Evolutionary conservation across 2,329 filamentous ascomycete species (phyloP), one percentile per base, ranked within the genome.

Genomic region (Ceratocystis eucalypticola): DNA sequence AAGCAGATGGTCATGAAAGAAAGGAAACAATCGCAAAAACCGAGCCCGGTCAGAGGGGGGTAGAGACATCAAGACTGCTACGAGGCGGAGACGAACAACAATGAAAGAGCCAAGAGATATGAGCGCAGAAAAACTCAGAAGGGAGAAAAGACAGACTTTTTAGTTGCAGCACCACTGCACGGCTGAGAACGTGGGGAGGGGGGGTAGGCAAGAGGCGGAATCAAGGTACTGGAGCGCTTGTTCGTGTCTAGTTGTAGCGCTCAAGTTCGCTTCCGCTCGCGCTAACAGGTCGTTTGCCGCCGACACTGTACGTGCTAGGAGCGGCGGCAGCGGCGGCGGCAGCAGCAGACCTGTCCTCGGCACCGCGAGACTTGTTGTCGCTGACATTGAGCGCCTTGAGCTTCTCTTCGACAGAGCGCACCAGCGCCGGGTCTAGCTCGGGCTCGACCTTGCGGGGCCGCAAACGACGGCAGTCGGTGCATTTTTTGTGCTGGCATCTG

Each of bases 401-500:
- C 69, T 81, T 85, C 63, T 76, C 79, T 70, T 86, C 80, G 22
- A 88, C 76, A 61, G 77, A 78, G 71, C 78, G 79, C 65, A 88
- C 71, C 5, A 88, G 74, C 10, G 83, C 82, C 0, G 84, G 83
- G 71, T 88, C 84, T 1, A 82, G 83, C 70, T 82, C 79, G 0
- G 82, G 82, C 65, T 87, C 83, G 33, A 84, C 79, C 72, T 82
- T 85, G 70, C 80, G 82, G 15, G 84, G 82, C 66, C 80, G 80
- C 68, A 80, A 78, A 62, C 87, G 79, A 17, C 79, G 79, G 71
- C 86, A 89, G 65, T 79, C 76, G 1, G 78, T 75, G 71, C 86
- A 86, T 70, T 85, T 84, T 68, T 79, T 75, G 71, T 87, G 82
- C 1, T 79, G 77, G 71, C 88, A 91, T 17, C 80, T 80, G 61